phyloP scores from a whole-genome alignment of 495 filamentous ascomycete genomes.

The Xylaria palmicola region DNA sequence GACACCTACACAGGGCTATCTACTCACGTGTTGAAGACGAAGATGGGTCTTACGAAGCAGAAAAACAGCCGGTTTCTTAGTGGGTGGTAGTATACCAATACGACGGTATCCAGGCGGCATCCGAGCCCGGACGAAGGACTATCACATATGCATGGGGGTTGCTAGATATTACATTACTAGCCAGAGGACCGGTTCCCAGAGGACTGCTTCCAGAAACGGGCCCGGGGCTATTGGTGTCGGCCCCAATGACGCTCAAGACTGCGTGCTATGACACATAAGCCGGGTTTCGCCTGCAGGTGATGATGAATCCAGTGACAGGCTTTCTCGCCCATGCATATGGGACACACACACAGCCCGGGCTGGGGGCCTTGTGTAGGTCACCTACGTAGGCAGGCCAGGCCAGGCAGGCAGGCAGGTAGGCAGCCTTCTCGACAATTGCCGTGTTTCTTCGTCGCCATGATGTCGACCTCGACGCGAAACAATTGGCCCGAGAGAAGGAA shows the following conservation, averaged over 20 bases:
- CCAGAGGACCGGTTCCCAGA: conserved; percentile 1
- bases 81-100: too few relatives aligned
- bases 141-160: background rate
- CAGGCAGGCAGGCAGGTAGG: background rate
- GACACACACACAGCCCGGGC: background rate
- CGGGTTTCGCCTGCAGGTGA: background rate
- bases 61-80: background rate
- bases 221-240: too few relatives aligned
- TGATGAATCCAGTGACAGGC: background rate
- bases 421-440: background rate
- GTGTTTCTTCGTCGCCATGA: background rate
- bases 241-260: background rate
- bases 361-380: too few relatives aligned
- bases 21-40: too few relatives aligned
- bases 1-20: too few relatives aligned
- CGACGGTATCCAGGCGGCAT: too few relatives aligned
- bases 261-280: background rate
- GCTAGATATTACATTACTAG: background rate
- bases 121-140: background rate
- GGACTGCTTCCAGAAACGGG: too few relatives aligned
- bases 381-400: background rate
- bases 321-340: background rate
- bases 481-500: background rate
- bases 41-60: background rate
- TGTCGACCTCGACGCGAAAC: background rate